Base-by-base conservation (phyloP, 2,329 filamentous ascomycete species). In the Sporothrix humicola region DNA sequence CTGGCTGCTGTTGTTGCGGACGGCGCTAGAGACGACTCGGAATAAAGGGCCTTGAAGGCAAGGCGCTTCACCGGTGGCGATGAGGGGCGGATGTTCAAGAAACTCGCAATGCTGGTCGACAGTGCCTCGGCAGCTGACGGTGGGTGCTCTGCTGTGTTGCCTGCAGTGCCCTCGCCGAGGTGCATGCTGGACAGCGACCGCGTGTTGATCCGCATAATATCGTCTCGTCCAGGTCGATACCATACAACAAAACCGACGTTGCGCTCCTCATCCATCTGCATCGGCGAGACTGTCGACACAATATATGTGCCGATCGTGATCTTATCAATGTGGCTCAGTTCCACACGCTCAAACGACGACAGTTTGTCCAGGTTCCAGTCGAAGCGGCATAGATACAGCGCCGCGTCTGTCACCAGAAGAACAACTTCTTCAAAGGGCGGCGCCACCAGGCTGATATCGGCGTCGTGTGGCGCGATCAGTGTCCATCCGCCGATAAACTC, bases 291-390 rank as follows among this genome's bases (percentile, higher is more conserved):
- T 0, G 94, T 96, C 2, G 92, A 95, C 0, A 94, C 97, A 79
- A 99, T 92, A 79, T 98, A 99, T 0, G 93, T 92, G 23, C 96
- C 96, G 74, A 91, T 89, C 79, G 90, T 91, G 77, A 99, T 89
- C 31, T 87, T 86, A 1, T 88, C 87, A 50, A 99, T 85, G 73
- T 93, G 92, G 23, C 88, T 86, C 8, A 98, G 86, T 73, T 92
- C 90, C 15, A 98, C 90, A 8, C 95, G 88, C 82, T 98, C 95
- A 81, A 98, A 98, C 0, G 92, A 94, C 13, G 92, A 91, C 1
- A 99, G 93, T 80, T 98, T 98, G 83, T 98, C 96, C 8, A 94
- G 91, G 76, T 93, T 92, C 94, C 95, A 98, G 81, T 98, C 94
- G 78, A 98, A 95, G 15, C 93, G 90, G 81, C 95, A 98, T 75